Percentiles rank a stretch among this genome's conserved stretches.
phyloP scores from a whole-genome alignment of 208 protist genomes.

The Trypanosoma caninum region DNA sequence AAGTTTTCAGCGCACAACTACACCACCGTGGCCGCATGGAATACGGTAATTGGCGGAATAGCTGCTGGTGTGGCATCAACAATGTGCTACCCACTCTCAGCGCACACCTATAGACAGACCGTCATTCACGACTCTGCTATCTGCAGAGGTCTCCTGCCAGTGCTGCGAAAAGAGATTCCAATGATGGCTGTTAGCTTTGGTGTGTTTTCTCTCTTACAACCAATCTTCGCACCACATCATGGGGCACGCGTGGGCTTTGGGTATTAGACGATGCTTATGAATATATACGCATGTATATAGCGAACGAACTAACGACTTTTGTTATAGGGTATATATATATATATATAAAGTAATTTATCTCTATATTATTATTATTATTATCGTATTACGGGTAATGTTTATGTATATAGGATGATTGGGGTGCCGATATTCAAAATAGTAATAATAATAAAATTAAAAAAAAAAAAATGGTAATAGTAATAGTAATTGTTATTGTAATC shows the following conservation, averaged over 20 bases:
- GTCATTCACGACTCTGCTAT: conserved; percentile 90
- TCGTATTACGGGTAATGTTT: neutral
- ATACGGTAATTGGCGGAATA: conserved; percentile 69
- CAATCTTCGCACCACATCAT: conserved; percentile 72
- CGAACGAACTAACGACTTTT: neutral
- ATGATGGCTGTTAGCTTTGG: conserved; percentile 85
- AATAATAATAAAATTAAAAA: too few relatives aligned
- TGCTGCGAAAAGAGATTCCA: conserved; percentile 83
- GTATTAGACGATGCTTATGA: conserved; percentile 42
- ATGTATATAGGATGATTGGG: neutral
- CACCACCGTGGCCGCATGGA: conserved; percentile 41
- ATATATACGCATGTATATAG: neutral
- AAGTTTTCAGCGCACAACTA: conserved; percentile 67
- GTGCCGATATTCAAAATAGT: too few relatives aligned
- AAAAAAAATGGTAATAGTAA: too few relatives aligned
- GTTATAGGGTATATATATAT: conserved; percentile 1
- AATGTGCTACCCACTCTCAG: conserved; percentile 84
- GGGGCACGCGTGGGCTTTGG: conserved; percentile 83
- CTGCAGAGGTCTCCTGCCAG: conserved; percentile 74
- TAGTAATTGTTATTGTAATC: too few relatives aligned
- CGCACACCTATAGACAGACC: conserved; percentile 86
- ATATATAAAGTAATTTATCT: conserved; percentile 1
- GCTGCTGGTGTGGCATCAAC: conserved; percentile 79
- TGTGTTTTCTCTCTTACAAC: conserved; percentile 77
- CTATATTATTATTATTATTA: too few relatives aligned